These are phyloP conservation scores for Naganishia vishniacii DNA, from an alignment of 768 basidiomycete species.

Conservation along the genomic window DNA sequence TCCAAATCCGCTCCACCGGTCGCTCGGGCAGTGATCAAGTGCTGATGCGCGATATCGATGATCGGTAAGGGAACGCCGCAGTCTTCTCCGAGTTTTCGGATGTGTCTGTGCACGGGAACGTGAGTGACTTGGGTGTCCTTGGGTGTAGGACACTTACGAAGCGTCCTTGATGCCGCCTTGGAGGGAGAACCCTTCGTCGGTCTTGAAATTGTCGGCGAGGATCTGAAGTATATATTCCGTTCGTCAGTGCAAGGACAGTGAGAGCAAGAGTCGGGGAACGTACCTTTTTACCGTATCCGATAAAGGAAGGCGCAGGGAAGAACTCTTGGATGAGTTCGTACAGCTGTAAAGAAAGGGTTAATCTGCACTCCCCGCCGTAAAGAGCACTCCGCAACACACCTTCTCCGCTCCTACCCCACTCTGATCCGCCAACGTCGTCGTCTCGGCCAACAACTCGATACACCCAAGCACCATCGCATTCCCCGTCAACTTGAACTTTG, in stretches of 20 bases:
- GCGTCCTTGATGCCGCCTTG: conserved; percentile 87
- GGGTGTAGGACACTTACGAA: conserved; percentile 50
- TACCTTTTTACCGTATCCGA: conserved; percentile 40
- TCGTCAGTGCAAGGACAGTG: too few species aligned
- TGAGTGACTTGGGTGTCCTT: conserved; percentile 50
- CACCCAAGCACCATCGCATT: conserved; percentile 32
- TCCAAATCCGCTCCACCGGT: conserved; percentile 66
- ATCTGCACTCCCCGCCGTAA: neutral
- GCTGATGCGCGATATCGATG: conserved; percentile 60
- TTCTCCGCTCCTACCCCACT: conserved; percentile 66
- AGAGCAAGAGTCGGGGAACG: neutral
- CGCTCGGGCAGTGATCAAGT: conserved; percentile 72
- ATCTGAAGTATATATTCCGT: conserved; percentile 53
- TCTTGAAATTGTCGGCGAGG: conserved; percentile 68
- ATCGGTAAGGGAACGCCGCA: conserved; percentile 48
- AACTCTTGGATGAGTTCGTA: conserved; percentile 54
- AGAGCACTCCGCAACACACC: conserved; percentile 42
- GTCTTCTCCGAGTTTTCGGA: conserved; percentile 64
- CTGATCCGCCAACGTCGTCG: conserved; percentile 78
- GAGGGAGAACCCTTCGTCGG: conserved; percentile 66
- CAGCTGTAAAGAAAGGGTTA: conserved; percentile 10
- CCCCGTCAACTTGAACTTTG: conserved; percentile 46
- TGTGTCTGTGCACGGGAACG: conserved; percentile 38
- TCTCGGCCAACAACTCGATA: conserved; percentile 72
- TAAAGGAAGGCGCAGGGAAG: conserved; percentile 62